Evolutionary conservation across 257 asterid genomes (phyloP), one percentile per base, ranked within the genome.

Genomic region (Verbena officinalis): DNA sequence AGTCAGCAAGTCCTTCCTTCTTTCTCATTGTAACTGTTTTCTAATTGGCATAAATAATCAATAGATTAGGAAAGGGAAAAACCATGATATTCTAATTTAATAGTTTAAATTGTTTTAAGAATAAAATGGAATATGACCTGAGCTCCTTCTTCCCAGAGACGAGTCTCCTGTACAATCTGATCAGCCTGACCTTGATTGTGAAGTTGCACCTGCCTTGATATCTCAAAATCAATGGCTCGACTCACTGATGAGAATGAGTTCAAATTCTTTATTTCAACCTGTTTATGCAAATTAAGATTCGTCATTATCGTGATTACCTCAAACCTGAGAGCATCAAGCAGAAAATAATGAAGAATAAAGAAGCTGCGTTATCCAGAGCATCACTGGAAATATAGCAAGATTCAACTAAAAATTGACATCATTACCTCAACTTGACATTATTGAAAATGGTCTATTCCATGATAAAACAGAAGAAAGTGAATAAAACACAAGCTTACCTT

Each of bases 111-210:
- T 20, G 9, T 68, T 55, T 54, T 31, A 52, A 59, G 33, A 65
- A 69, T 12, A 33, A 59, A 81, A 53, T 63, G 44, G 59, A 42
- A 77, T 59, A 45, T 74, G 75, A 93, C 97, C 99, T 93, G 99
- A 79, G 95, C 81, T 36, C 97, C 96, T 76, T 94, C 99, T 72
- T 94, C 99, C 99, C 97, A 94, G 33, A 83, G 92, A 54, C 99
- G 96, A 80, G 99, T 94, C 79, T 94, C 99, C 77, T 75, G 97
- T 62, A 88, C 95, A 76, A 94, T 90, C 72, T 87, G 80, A 78
- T 86, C 85, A 48, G 79, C 83, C 80, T 83, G 86, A 53, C 96
- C 95, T 84, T 90, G 84, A 77, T 51, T 73, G 80, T 86, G 94
- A 34, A 90, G 97, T 19, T 51, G 80, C 30, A 66, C 97, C 85